Evolutionary conservation across 192 early-diverging fungal species (phyloP).

Genomic region (Nowakowskiella sp.): DNA sequence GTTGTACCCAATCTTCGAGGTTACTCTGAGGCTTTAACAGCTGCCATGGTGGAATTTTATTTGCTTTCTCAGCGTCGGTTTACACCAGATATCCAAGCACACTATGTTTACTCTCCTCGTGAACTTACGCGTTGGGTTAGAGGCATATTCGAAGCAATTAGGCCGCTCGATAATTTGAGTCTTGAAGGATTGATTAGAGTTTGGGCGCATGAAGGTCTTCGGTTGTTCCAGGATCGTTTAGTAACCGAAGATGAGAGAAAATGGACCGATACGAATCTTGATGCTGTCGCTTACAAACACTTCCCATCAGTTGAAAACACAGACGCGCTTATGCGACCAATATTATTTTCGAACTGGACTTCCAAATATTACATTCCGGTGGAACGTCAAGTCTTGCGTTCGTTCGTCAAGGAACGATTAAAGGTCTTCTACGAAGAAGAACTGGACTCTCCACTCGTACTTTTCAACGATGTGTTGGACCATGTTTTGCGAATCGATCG

Average conservation of each 20-base stretch:
- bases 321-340: conserved; percentile 73
- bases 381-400: conserved; percentile 78
- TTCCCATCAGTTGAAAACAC: conserved; percentile 76
- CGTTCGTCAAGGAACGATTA: conserved; percentile 86
- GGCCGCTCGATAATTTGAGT: conserved; percentile 64
- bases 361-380: conserved; percentile 90
- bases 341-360: conserved; percentile 96
- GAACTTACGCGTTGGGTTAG: conserved; percentile 98
- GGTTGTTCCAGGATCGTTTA: conserved; percentile 97
- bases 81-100: conserved; percentile 95
- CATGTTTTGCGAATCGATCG: conserved; percentile 97
- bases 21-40: conserved; percentile 83
- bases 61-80: conserved; percentile 82
- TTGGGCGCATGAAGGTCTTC: conserved; percentile 97
- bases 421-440: conserved; percentile 99
- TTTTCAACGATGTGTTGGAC: conserved; percentile 97
- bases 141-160: conserved; percentile 93
- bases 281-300: conserved; percentile 71
- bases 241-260: conserved; percentile 76
- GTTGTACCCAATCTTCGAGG: conserved; percentile 82
- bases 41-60: conserved; percentile 97
- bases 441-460: conserved; percentile 88
- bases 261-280: conserved; percentile 87
- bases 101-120: conserved; percentile 99
- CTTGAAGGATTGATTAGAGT: conserved; percentile 83